Evolutionary conservation across 2,329 filamentous ascomycete species (phyloP).

Genomic region (Stagonosporopsis vannaccii): DNA sequence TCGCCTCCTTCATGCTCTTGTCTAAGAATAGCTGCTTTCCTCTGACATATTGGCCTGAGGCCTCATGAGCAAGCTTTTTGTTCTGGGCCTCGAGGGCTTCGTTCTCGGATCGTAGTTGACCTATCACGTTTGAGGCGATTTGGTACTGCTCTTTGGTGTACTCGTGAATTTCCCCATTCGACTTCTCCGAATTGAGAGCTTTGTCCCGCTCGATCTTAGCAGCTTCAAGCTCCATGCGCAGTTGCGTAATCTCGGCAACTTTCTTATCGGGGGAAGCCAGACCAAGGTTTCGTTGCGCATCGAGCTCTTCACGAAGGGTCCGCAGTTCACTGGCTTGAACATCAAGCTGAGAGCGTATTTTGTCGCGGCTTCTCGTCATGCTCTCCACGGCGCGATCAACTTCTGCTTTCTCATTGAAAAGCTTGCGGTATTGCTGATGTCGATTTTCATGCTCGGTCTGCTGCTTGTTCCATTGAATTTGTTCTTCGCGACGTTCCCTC

Average conservation of each 20-base stretch:
- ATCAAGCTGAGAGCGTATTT: slow-evolving; percentile 28
- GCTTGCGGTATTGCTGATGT: slow-evolving; percentile 23
- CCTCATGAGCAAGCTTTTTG: slow-evolving; percentile 22
- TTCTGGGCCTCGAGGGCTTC: slow-evolving; percentile 24
- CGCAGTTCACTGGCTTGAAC: slow-evolving; percentile 22
- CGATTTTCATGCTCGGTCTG: slow-evolving; percentile 39
- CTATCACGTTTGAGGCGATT: slow-evolving; percentile 23
- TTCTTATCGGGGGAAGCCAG: slow-evolving; percentile 35
- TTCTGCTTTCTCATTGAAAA: slow-evolving; percentile 28
- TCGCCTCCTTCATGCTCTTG: slow-evolving; percentile 17
- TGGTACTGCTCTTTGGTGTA: slow-evolving; percentile 67
- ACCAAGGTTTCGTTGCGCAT: slow-evolving; percentile 27
- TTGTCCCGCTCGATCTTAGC: slow-evolving; percentile 26
- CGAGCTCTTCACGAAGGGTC: slow-evolving; percentile 23
- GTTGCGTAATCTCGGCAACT: slow-evolving; percentile 30
- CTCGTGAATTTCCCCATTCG: slow-evolving; percentile 57
- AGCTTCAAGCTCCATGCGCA: slow-evolving; percentile 32
- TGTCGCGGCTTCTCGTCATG: slow-evolving; percentile 22
- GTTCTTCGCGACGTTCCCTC: slow-evolving; percentile 24
- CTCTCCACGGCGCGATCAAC: slow-evolving; percentile 26
- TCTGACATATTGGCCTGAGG: slow-evolving; percentile 27
- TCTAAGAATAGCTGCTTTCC: slow-evolving; percentile 31
- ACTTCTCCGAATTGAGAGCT: slow-evolving; percentile 43
- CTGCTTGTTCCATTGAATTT: slow-evolving; percentile 32
- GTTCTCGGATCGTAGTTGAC: slow-evolving; percentile 16